Conservation (phyloP, 805 yeast genomes). For the Barnettozyma sp. region DNA sequence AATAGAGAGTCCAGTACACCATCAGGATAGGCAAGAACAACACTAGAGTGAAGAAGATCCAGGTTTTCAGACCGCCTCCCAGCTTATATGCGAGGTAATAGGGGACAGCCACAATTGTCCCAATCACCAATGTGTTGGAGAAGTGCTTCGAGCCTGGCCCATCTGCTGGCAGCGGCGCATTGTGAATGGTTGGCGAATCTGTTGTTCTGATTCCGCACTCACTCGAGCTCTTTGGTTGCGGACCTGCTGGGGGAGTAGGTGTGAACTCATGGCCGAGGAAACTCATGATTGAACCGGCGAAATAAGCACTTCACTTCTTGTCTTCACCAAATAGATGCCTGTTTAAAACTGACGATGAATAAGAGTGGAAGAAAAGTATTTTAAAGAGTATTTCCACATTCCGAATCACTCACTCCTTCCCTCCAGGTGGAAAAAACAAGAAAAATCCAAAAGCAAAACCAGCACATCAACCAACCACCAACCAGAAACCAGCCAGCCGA, state of each 20-base stretch:
- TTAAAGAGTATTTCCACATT: too few species aligned
- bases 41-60: slow-evolving; percentile 50
- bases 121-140: slow-evolving; percentile 49
- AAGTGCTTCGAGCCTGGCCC: slow-evolving; percentile 82
- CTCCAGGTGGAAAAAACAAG: too few species aligned
- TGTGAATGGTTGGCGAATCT: slow-evolving; percentile 63
- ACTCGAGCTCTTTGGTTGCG: slow-evolving; percentile 34
- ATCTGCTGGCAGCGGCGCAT: slow-evolving; percentile 86
- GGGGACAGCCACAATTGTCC: slow-evolving; percentile 52
- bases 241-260: slow-evolving; percentile 51
- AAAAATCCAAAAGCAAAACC: too few species aligned
- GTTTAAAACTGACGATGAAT: too few species aligned
- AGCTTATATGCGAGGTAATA: slow-evolving; percentile 53
- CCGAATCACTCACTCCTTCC: too few species aligned
- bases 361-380: too few species aligned
- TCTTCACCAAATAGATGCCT: too few species aligned
- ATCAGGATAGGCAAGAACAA: slow-evolving; percentile 63
- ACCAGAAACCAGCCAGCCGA: too few species aligned
- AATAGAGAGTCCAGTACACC: slow-evolving; percentile 76
- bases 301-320: not conserved
- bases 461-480: too few species aligned
- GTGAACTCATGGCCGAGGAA: slow-evolving; percentile 41
- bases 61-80: slow-evolving; percentile 65
- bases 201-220: slow-evolving; percentile 40
- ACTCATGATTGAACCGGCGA: slow-evolving; percentile 13